phyloP scores from a whole-genome alignment of 2,329 filamentous ascomycete species.

The Alternaria brassicicola region DNA sequence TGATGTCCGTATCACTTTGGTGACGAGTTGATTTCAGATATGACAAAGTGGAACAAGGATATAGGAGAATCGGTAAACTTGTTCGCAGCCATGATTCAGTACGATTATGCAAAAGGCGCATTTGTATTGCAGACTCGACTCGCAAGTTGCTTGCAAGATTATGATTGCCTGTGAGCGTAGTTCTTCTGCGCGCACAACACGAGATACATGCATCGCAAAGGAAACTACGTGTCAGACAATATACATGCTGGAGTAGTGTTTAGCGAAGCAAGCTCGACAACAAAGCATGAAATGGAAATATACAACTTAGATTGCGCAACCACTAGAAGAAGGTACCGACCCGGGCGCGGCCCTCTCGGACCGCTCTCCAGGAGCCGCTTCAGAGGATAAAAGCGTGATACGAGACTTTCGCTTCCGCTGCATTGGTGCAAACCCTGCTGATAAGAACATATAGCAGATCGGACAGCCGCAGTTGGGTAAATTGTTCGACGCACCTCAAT shows the following conservation, averaged over 20 bases:
- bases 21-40: slow-evolving; percentile 13
- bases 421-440: slow-evolving; percentile 16
- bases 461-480: slow-evolving; percentile 6
- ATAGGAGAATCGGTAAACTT: slow-evolving; percentile 4
- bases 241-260: slow-evolving; percentile 1
- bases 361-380: slow-evolving; percentile 3
- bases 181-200: background rate
- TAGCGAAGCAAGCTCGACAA: slow-evolving; percentile 8
- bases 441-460: background rate
- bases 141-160: background rate
- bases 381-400: slow-evolving; percentile 10
- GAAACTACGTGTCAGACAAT: slow-evolving; percentile 3
- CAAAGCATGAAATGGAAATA: slow-evolving; percentile 11
- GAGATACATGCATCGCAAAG: background rate
- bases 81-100: slow-evolving; percentile 19
- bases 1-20: slow-evolving; percentile 12
- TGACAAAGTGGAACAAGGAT: slow-evolving; percentile 22
- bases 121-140: slow-evolving; percentile 21
- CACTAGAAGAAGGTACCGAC: background rate
- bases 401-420: slow-evolving; percentile 17
- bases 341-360: slow-evolving; percentile 7
- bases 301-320: slow-evolving; percentile 18
- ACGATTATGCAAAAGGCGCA: slow-evolving; percentile 3
- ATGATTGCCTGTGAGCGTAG: background rate
- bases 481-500: slow-evolving; percentile 3